phyloP scores from a whole-genome alignment of 1,284 basidiomycete genomes.

The Ganoderma lucidum region DNA sequence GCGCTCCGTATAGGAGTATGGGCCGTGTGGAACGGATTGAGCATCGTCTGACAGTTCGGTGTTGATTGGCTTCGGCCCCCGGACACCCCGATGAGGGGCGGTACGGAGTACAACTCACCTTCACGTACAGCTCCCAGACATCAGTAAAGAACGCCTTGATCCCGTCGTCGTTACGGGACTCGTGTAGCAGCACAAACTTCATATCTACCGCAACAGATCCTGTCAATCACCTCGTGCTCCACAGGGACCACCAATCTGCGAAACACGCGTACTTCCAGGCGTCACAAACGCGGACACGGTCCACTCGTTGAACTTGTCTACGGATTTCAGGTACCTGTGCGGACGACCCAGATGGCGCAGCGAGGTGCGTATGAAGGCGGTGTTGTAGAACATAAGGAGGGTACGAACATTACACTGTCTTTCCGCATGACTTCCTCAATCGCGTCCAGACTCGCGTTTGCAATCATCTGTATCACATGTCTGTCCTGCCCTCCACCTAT shows the following conservation, averaged over 20 bases:
- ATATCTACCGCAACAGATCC: conserved; percentile 62
- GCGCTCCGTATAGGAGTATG: conserved; percentile 83
- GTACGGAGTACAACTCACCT: conserved; percentile 61
- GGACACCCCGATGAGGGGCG: conserved; percentile 31
- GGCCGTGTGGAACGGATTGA: conserved; percentile 94
- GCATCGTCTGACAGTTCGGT: conserved; percentile 65
- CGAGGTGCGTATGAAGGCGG: conserved; percentile 9
- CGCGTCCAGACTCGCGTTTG: conserved; percentile 90
- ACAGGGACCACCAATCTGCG: background rate
- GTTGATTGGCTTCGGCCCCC: conserved; percentile 27
- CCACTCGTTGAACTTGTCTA: conserved; percentile 98
- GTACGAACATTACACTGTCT: conserved; percentile 83
- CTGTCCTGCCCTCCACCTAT: conserved; percentile 82
- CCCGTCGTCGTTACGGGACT: conserved; percentile 95
- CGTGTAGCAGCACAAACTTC: conserved; percentile 92
- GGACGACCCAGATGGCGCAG: background rate
- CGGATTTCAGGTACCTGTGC: conserved; percentile 87
- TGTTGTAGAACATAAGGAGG: conserved; percentile 2
- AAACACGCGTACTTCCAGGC: conserved; percentile 78
- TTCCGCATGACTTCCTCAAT: conserved; percentile 91
- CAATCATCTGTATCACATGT: conserved; percentile 97
- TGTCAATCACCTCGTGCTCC: conserved; percentile 22
- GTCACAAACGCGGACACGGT: conserved; percentile 94
- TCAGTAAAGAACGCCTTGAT: conserved; percentile 91
- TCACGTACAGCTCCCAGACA: conserved; percentile 95